Percentiles rank a stretch among this genome's conserved stretches.
phyloP scores from a whole-genome alignment of 371 early-diverging fungal genomes.

The Mortierella sp. region DNA sequence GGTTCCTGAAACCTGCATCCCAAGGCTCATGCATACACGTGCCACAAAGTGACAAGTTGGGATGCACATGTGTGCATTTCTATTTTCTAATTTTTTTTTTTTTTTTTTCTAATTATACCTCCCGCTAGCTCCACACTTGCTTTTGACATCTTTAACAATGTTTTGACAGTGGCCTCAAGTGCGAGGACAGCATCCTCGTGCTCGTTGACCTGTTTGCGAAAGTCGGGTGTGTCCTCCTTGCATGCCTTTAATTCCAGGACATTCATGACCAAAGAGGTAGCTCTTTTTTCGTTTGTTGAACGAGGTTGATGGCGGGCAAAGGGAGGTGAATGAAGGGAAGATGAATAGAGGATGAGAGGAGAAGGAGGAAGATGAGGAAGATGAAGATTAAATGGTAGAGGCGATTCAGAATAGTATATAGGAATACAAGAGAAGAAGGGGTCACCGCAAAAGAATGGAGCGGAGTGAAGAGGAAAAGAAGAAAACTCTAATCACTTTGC shows the following conservation, averaged over 20 bases:
- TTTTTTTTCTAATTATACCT: conserved; percentile 45
- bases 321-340: conserved; percentile 2
- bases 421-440: not conserved
- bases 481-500: no score
- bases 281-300: no score
- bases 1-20: conserved; percentile 7
- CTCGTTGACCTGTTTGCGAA: conserved; percentile 66
- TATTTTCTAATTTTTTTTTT: no score
- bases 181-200: conserved; percentile 71
- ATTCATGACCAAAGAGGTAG: conserved; percentile 32
- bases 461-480: no score
- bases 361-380: conserved; percentile 1
- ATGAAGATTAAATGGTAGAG: not conserved
- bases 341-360: no score
- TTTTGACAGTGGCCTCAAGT: conserved; percentile 65
- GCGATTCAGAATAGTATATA: not conserved
- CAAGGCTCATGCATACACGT: not conserved
- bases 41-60: not conserved
- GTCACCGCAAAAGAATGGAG: not conserved
- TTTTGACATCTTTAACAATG: conserved; percentile 66
- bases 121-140: conserved; percentile 67
- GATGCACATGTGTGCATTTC: not conserved
- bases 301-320: not conserved
- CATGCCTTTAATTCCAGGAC: conserved; percentile 68
- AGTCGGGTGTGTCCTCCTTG: conserved; percentile 71